Evolutionary conservation across 768 basidiomycete species (phyloP), one percentile per base, ranked within the genome.

Genomic region (Boletus pseudo-olivaceus): DNA sequence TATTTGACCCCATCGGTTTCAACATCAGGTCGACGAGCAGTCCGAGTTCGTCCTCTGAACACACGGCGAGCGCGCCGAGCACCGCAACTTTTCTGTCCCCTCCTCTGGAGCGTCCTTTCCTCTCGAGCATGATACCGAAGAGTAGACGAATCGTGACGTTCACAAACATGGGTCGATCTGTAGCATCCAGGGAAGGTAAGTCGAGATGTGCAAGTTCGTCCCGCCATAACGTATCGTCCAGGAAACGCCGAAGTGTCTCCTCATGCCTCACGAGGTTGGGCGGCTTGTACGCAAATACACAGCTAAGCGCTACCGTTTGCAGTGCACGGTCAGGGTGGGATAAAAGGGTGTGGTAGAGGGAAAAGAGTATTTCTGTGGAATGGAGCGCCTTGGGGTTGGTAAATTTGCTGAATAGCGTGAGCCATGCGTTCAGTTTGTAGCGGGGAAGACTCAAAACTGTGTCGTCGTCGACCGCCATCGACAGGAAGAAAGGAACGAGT

Each of bases 21-120:
- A 98, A 69, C 93, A 98, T 98, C 52, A 98, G 76, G 58, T 93
- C 87, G 17, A 95, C 83, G 0, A 99, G 75, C 1, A 91, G 73
- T 0, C 74, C 75, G 7, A 98, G 77, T 65, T 98, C 96, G 15
- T 81, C 76, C 40, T 88, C 78, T 0, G 78, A 76, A 63, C 90
- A 94, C 2, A 82, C 82, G 1, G 79, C 81, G 17, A 98, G 74
- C 0, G 86, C 73, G 15, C 82, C 75, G 38, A 98, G 73, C 20
- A 97, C 82, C 2, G 93, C 91, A 8, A 84, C 80, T 20, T 90
- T 75, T 54, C 87, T 84, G 6, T 79, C 79, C 8, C 80, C 83
- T 19, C 87, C 85, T 33, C 80, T 80, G 10, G 81, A 72, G 6
- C 86, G 79, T 2, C 91, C 89, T 59, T 80, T 82, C 59, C 80